Evolutionary conservation across 139 green algal species (phyloP), one percentile per base, ranked within the genome.

Genomic region (Bryopsis sp.): DNA sequence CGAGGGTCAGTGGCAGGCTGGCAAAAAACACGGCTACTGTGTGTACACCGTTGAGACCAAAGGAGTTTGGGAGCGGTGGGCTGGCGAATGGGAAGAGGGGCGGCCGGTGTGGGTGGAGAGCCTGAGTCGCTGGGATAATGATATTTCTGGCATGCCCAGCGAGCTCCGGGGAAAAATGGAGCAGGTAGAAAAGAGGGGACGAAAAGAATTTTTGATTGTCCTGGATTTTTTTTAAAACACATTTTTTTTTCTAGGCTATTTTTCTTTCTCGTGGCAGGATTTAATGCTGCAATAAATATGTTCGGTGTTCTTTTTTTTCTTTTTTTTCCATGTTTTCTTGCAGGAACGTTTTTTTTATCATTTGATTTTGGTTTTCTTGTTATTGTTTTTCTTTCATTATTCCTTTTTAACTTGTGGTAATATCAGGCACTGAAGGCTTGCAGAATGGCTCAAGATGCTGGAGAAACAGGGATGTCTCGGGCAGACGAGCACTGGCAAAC

Each of bases 21-120:
- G 72, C n/a, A 73, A 78, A 64, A 77, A 77, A 59, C 72, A 77
- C 58, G 72, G 72, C 47, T 67, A 29, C 59, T 67, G 59, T 46
- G 59, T 67, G 8, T 67, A 67, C 33, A 67, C 59, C 19, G 59
- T 67, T 15, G 59, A 67, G 59, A 67, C 59, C 5, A 67, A 67
- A 7, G 59, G 59, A 28, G 33, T n/a, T 15, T 67, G 59, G 59
- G 59, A 67, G 33, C 32, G 35, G 59, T 86, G 76, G 78, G 80
- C 48, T 32, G 77, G 70, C 28, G 70, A 76, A 68, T 86, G 80
- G 80, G 61, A 61, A 28, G 75, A 82, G 35, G 78, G 80, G 26
- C 79, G 79, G 65, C 80, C 78, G 5, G 71, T 75, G 26, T 86
- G 78, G 78, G 80, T 84, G 47, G 78, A 84, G 48, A 68, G 67